Evolutionary conservation across 495 filamentous ascomycete species (phyloP).

Genomic region (Clavariopsis aquatica): DNA sequence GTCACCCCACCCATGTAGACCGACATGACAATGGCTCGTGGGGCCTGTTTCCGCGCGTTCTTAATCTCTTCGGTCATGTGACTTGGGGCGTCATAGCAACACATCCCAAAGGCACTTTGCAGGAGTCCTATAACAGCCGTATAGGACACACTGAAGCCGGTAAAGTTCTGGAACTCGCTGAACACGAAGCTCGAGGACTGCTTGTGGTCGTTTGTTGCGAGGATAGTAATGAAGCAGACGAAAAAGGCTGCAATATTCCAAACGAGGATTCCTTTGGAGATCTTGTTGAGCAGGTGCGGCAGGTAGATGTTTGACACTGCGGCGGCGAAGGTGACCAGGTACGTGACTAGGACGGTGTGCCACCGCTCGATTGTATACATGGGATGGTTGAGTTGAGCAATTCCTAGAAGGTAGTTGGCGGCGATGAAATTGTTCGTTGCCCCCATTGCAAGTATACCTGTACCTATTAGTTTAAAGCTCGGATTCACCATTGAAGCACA

Average conservation of each 20-base stretch:
- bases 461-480: not conserved
- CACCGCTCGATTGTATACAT: conserved; percentile 57
- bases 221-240: conserved; percentile 53
- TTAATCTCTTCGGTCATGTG: conserved; percentile 58
- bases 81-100: conserved; percentile 45
- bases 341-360: conserved; percentile 59
- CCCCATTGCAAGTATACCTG: conserved; percentile 59
- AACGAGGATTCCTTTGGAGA: conserved; percentile 54
- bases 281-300: conserved; percentile 54
- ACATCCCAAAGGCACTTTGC: conserved; percentile 61
- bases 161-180: conserved; percentile 57
- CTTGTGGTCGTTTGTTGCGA: conserved; percentile 58
- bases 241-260: conserved; percentile 60
- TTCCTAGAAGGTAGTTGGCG: conserved; percentile 58
- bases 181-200: conserved; percentile 60
- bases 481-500: not conserved
- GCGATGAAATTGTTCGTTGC: conserved; percentile 60
- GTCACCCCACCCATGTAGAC: conserved; percentile 55
- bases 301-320: conserved; percentile 54
- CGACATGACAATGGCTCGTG: conserved; percentile 57
- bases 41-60: conserved; percentile 54
- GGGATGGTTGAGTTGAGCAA: conserved; percentile 56
- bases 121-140: conserved; percentile 58
- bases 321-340: conserved; percentile 50
- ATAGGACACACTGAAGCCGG: conserved; percentile 55